Conservation (phyloP, 2,329 filamentous ascomycete species). For the Phaeophleospora eucalypticola region DNA sequence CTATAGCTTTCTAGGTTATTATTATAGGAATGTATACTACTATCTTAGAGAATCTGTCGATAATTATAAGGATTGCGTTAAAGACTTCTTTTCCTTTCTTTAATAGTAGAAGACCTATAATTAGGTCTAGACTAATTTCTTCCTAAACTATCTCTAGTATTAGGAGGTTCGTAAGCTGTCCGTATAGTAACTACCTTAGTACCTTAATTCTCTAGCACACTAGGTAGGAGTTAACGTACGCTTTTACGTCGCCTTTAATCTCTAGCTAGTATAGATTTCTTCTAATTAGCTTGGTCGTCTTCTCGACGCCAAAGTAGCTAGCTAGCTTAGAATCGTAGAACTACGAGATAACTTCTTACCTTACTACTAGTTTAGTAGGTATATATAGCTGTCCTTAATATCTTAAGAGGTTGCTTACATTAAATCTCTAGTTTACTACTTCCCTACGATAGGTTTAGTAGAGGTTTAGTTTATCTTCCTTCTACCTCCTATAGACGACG, state of each 20-base stretch:
- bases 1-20: constrained; percentile 2
- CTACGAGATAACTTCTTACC: not conserved
- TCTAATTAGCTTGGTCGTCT: constrained; percentile 1
- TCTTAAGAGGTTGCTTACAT: not conserved
- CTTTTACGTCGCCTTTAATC: not conserved
- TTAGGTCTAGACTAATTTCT: constrained; percentile 11
- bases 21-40: constrained; percentile 11
- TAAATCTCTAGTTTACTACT: constrained; percentile 1
- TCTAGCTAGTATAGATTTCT: constrained; percentile 5
- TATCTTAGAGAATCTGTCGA: constrained; percentile 25
- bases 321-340: constrained; percentile 6
- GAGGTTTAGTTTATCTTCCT: not conserved
- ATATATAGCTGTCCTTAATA: constrained; percentile 2
- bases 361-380: not conserved
- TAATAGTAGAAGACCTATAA: constrained; percentile 6
- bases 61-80: constrained; percentile 22
- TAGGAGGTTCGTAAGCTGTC: not conserved
- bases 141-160: not conserved
- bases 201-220: not conserved
- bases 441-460: not conserved
- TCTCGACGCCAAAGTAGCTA: constrained; percentile 4
- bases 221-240: constrained; percentile 1
- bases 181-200: not conserved
- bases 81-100: constrained; percentile 5
- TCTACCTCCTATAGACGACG: not conserved